phyloP scores from a whole-genome alignment of 2,329 filamentous ascomycete species.

The Fusarium veterinarium region DNA sequence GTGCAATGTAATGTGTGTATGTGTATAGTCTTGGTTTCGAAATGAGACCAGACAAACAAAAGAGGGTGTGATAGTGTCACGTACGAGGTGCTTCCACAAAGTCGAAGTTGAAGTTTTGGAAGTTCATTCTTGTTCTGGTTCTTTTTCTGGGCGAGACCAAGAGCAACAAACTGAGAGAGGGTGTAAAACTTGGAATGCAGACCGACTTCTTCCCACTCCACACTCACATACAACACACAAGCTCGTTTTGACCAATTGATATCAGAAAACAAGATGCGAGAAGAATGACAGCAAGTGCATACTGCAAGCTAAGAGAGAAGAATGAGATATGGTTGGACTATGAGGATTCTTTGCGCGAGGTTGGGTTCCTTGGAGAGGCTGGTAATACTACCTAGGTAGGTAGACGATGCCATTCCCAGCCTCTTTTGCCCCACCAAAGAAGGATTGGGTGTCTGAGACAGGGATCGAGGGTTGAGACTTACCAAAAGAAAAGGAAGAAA shows the following conservation, averaged over 20 bases:
- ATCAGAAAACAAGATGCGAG: constrained; percentile 46
- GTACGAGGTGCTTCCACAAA: constrained; percentile 53
- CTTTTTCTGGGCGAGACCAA: constrained; percentile 34
- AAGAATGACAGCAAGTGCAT: constrained; percentile 44
- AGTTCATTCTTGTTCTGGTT: constrained; percentile 50
- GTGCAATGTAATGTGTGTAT: not conserved
- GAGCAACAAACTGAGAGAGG: not conserved
- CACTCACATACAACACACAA: constrained; percentile 42
- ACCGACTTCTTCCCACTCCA: constrained; percentile 48
- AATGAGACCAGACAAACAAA: not conserved
- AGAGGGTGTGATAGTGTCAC: constrained; percentile 38
- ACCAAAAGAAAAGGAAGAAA: constrained; percentile 12
- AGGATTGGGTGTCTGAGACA: constrained; percentile 16
- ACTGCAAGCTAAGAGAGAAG: constrained; percentile 41
- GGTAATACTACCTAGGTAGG: constrained; percentile 15
- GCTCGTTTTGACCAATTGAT: constrained; percentile 50
- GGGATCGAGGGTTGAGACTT: constrained; percentile 23
- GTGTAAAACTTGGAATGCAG: constrained; percentile 34
- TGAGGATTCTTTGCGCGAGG: constrained; percentile 42
- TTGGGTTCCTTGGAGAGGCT: constrained; percentile 43
- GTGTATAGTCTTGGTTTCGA: not conserved
- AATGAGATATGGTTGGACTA: constrained; percentile 51
- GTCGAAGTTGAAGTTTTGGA: constrained; percentile 51
- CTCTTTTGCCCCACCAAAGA: constrained; percentile 40
- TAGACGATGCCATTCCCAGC: constrained; percentile 40